Percentiles rank a stretch among this genome's conserved stretches.
phyloP scores from a whole-genome alignment of 441 rosid genomes.

The Pelargonium myrrhifolium region DNA sequence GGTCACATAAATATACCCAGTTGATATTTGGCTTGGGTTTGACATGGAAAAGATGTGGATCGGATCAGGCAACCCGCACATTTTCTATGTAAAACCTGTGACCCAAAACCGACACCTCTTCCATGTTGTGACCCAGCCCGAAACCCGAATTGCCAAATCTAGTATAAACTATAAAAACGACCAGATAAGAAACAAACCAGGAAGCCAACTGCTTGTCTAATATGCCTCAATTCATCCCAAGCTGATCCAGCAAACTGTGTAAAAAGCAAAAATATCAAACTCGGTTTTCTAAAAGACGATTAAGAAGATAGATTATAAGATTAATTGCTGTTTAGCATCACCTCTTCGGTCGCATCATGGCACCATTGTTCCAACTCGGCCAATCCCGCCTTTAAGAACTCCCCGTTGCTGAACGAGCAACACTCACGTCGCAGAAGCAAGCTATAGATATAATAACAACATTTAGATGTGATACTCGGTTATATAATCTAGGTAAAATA shows the following conservation, averaged over 20 bases:
- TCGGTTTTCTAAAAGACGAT: conserved; percentile 7
- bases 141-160: too few relatives aligned
- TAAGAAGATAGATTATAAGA: conserved; percentile 5
- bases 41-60: background rate
- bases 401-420: conserved; percentile 98
- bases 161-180: too few relatives aligned
- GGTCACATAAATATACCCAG: conserved; percentile 4
- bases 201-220: conserved; percentile 72
- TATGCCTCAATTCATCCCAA: conserved; percentile 73
- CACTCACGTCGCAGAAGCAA: conserved; percentile 89
- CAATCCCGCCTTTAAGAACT: conserved; percentile 88
- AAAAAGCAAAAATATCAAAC: conserved; percentile 7
- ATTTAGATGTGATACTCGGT: background rate
- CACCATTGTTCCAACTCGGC: conserved; percentile 98
- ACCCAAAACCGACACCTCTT: too few relatives aligned
- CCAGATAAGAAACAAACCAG: conserved; percentile 44
- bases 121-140: too few relatives aligned
- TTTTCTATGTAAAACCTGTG: too few relatives aligned
- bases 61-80: too few relatives aligned
- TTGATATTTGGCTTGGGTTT: too few relatives aligned
- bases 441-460: conserved; percentile 32
- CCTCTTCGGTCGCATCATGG: conserved; percentile 92
- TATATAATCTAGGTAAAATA: background rate
- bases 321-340: conserved; percentile 26
- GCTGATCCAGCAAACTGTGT: conserved; percentile 79